Evolutionary conservation across 495 filamentous ascomycete species (phyloP).

Genomic region (Geopyxis carbonaria): DNA sequence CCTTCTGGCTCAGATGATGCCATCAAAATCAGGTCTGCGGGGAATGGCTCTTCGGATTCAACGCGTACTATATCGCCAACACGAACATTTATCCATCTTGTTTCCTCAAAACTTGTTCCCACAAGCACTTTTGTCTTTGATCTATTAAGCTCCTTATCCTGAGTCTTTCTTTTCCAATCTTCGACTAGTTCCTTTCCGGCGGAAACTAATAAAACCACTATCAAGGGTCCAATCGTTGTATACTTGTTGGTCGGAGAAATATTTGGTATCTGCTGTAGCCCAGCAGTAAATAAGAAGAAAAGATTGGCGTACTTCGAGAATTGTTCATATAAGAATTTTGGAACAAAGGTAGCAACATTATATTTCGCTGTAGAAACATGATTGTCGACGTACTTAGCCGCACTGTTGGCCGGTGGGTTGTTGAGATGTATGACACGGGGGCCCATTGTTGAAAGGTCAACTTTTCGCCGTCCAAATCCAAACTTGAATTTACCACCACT

Average conservation of each 20-base stretch:
- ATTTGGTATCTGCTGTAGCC: conserved; percentile 85
- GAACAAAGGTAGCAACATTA: conserved; percentile 84
- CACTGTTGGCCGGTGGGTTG: conserved; percentile 82
- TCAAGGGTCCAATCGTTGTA: conserved; percentile 87
- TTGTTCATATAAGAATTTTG: conserved; percentile 96
- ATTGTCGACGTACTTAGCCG: conserved; percentile 84
- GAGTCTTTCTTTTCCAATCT: conserved; percentile 75
- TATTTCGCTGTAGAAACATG: conserved; percentile 97
- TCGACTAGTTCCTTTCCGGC: conserved; percentile 90
- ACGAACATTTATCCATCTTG: conserved; percentile 80
- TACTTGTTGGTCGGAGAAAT: conserved; percentile 88
- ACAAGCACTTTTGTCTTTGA: conserved; percentile 71
- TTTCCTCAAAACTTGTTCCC: conserved; percentile 70
- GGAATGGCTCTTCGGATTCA: conserved; percentile 90
- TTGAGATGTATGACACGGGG: conserved; percentile 92
- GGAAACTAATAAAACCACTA: conserved; percentile 78
- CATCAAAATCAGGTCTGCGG: conserved; percentile 79
- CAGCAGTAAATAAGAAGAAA: conserved; percentile 97
- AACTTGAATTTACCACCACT: conserved; percentile 70
- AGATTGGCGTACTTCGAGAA: conserved; percentile 99
- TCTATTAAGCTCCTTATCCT: conserved; percentile 74
- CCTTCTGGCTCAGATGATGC: conserved; percentile 96
- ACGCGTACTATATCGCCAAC: conserved; percentile 93
- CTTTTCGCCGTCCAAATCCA: conserved; percentile 71
- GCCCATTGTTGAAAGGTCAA: conserved; percentile 76